Evolutionary conservation across 2,329 filamentous ascomycete species (phyloP).

Genomic region (Trichoderma asperellum): DNA sequence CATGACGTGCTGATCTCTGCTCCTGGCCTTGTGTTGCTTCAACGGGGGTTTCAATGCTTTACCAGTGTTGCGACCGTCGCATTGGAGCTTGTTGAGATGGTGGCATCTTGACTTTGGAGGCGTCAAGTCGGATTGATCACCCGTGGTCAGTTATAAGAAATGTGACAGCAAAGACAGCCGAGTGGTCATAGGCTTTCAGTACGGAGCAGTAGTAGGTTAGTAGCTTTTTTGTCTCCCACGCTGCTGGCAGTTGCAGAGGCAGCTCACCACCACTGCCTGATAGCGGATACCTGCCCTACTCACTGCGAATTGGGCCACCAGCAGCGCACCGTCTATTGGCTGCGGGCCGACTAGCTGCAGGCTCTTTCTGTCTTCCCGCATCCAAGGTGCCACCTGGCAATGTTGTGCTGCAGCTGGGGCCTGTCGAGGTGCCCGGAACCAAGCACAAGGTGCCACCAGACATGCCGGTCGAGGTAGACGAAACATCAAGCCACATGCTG

Average conservation of each 20-base stretch:
- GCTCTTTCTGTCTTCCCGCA: conserved; percentile 19
- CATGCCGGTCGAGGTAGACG: conserved; percentile 17
- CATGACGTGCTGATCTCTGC: conserved; percentile 18
- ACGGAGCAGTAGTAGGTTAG: neutral
- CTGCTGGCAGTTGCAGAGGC: neutral
- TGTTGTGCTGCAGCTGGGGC: conserved; percentile 26
- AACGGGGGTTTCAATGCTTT: neutral
- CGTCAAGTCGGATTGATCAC: neutral
- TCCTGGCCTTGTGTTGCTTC: conserved; percentile 8
- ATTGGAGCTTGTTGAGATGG: neutral
- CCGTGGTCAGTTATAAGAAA: conserved; percentile 7
- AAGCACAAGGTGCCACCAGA: neutral
- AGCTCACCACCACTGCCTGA: conserved; percentile 4
- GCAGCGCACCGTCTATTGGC: conserved; percentile 16
- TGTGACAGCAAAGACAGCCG: neutral
- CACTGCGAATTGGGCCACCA: neutral
- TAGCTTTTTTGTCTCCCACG: neutral
- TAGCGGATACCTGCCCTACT: conserved; percentile 3
- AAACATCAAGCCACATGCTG: conserved; percentile 10
- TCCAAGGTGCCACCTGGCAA: conserved; percentile 29
- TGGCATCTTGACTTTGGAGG: neutral
- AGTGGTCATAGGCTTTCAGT: neutral
- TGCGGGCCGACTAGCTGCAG: conserved; percentile 23
- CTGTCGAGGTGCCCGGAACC: neutral
- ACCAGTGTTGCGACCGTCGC: neutral